Percentiles rank a stretch among this genome's conserved stretches.
Conservation (phyloP, 257 asterid species). For the Solanum chilense region DNA sequence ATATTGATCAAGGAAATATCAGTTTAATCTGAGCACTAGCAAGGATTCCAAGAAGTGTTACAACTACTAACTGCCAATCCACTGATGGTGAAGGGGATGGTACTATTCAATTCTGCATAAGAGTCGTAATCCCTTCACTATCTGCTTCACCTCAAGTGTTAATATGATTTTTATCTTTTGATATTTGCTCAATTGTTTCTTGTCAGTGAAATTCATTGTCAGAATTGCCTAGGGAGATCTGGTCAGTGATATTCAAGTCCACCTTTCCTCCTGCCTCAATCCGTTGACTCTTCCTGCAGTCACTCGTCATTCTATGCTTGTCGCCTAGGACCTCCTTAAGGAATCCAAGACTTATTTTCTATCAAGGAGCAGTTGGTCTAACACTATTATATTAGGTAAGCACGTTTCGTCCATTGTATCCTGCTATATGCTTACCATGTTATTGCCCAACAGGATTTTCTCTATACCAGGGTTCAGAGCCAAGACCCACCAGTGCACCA, state of each 20-base stretch:
- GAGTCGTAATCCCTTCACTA: neutral
- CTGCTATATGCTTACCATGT: neutral
- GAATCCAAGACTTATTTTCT: neutral
- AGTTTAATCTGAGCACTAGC: neutral
- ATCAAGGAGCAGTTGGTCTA: neutral
- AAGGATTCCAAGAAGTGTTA: neutral
- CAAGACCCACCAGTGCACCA: too few species aligned
- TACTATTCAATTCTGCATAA: neutral
- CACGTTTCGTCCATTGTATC: neutral
- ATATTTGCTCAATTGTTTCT: neutral
- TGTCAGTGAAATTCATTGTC: neutral
- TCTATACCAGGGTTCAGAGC: too few species aligned
- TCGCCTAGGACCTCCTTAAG: neutral
- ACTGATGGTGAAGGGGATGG: neutral
- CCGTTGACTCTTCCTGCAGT: neutral
- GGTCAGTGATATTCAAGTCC: neutral
- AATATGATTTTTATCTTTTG: neutral
- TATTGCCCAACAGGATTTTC: too few species aligned
- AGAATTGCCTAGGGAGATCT: neutral
- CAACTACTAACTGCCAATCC: neutral
- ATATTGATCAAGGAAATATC: neutral
- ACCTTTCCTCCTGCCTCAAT: neutral
- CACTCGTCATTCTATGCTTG: neutral
- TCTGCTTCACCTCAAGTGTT: neutral
- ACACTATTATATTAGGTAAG: neutral